These are phyloP conservation scores for Trichoderma endophyticum DNA, from an alignment of 2,329 filamentous ascomycete species.

Conservation along the genomic window DNA sequence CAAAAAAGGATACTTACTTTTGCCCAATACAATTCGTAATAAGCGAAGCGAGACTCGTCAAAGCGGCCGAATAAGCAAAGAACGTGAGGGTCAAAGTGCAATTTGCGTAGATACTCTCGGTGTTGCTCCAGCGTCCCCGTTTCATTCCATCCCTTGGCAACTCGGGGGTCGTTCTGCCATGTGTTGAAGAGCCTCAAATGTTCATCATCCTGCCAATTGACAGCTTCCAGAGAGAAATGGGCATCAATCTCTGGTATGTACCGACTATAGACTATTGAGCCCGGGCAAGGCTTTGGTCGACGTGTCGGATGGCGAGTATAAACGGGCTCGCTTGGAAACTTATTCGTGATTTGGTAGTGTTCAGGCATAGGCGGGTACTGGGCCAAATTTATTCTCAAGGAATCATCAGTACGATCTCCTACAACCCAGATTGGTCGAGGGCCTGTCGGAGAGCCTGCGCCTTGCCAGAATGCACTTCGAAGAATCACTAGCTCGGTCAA, in stretches of 20 bases:
- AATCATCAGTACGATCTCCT: slow-evolving; percentile 39
- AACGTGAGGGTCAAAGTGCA: slow-evolving; percentile 67
- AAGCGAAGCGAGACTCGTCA: slow-evolving; percentile 66
- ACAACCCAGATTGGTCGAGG: slow-evolving; percentile 53
- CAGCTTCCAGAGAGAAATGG: slow-evolving; percentile 67
- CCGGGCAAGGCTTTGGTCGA: slow-evolving; percentile 63
- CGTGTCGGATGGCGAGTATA: slow-evolving; percentile 62
- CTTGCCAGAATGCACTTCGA: slow-evolving; percentile 61
- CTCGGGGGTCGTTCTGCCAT: slow-evolving; percentile 79
- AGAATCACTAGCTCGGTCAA: slow-evolving; percentile 37
- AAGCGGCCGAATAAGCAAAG: slow-evolving; percentile 66
- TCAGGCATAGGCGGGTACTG: slow-evolving; percentile 16
- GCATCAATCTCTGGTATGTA: slow-evolving; percentile 71
- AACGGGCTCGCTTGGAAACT: slow-evolving; percentile 26
- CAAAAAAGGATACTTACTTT: slow-evolving; percentile 25
- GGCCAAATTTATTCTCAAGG: slow-evolving; percentile 28
- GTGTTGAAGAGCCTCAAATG: slow-evolving; percentile 68
- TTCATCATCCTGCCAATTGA: slow-evolving; percentile 59
- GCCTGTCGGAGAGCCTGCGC: slow-evolving; percentile 62
- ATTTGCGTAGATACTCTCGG: slow-evolving; percentile 61
- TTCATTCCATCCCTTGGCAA: slow-evolving; percentile 73
- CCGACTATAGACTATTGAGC: slow-evolving; percentile 68
- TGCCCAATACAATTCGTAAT: slow-evolving; percentile 78
- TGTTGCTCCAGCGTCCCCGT: slow-evolving; percentile 71
- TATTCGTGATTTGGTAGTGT: slow-evolving; percentile 37